Evolutionary conservation across 345 rosid species (phyloP).

Genomic region (Eucalyptus decipiens): DNA sequence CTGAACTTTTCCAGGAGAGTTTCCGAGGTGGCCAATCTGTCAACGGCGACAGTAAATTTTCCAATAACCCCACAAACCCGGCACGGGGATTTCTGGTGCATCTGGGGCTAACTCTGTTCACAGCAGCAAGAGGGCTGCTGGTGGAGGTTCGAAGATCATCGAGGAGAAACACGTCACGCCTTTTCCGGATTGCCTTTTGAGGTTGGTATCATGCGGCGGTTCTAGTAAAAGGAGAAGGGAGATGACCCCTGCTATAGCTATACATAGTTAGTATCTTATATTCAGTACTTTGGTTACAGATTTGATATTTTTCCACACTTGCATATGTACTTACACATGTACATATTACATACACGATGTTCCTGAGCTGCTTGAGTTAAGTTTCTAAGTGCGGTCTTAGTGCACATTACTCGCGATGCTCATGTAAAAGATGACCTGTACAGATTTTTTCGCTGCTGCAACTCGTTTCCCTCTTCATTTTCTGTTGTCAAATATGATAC

Average conservation of each 20-base stretch:
- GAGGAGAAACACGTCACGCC: conserved; percentile 3
- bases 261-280: conserved; percentile 5
- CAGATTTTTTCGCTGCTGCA: not conserved
- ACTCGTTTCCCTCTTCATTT: not conserved
- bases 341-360: not conserved
- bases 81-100: conserved; percentile 21
- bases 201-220: conserved; percentile 44
- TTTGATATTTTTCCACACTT: not conserved
- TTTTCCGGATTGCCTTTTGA: conserved; percentile 53
- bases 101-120: conserved; percentile 45
- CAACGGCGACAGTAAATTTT: not conserved
- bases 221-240: conserved; percentile 72
- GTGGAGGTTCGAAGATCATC: conserved; percentile 6
- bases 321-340: not conserved
- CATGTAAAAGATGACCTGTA: not conserved
- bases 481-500: not conserved
- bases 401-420: not conserved
- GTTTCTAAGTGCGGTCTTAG: not conserved
- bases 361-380: not conserved
- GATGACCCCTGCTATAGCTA: conserved; percentile 30
- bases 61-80: conserved; percentile 18
- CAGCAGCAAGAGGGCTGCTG: conserved; percentile 34
- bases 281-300: not conserved
- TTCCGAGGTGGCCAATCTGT: not conserved
- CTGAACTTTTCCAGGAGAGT: conserved; percentile 65